Evolutionary conservation across 495 filamentous ascomycete genomes (phyloP).

Genomic region (Platismatia glauca): DNA sequence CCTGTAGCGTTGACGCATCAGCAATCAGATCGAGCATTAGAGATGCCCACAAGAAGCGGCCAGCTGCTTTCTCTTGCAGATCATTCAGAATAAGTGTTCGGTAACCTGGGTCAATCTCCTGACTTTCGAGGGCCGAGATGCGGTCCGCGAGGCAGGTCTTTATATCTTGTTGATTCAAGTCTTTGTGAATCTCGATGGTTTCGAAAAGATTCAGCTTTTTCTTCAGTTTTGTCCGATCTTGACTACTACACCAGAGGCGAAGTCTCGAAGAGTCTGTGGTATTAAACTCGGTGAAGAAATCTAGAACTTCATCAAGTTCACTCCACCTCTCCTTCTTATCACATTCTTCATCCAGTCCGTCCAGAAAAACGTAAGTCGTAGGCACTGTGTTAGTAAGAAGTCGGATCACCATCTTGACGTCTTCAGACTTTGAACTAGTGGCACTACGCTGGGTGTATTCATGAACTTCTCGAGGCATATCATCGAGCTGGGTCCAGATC

Average conservation of each 20-base stretch:
- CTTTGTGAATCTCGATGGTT: constrained; percentile 1
- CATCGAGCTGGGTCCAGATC: constrained; percentile 13
- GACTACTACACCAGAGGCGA: constrained; percentile 18
- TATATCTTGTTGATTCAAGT: constrained; percentile 2
- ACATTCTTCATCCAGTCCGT: constrained; percentile 19
- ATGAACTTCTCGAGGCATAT: constrained; percentile 18
- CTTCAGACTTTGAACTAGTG: constrained; percentile 7
- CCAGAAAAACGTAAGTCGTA: constrained; percentile 17
- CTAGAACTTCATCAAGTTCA: constrained; percentile 13
- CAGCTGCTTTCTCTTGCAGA: constrained; percentile 3
- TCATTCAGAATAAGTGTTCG: constrained; percentile 2
- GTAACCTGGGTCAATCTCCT: constrained; percentile 5
- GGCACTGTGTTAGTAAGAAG: constrained; percentile 4
- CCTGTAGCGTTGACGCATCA: constrained; percentile 13
- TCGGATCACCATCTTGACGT: constrained; percentile 12
- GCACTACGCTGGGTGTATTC: constrained; percentile 7
- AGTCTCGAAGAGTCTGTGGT: background rate
- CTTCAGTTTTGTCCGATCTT: constrained; percentile 9
- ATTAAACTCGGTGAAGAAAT: constrained; percentile 11
- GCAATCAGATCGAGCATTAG: constrained; percentile 18
- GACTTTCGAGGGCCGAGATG: constrained; percentile 4
- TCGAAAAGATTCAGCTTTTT: constrained; percentile 1
- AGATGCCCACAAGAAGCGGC: constrained; percentile 21
- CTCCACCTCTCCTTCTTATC: constrained; percentile 6
- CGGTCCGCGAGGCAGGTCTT: background rate